Evolutionary conservation across 2,329 filamentous ascomycete species (phyloP).

Genomic region (Verticillium albo-atrum): DNA sequence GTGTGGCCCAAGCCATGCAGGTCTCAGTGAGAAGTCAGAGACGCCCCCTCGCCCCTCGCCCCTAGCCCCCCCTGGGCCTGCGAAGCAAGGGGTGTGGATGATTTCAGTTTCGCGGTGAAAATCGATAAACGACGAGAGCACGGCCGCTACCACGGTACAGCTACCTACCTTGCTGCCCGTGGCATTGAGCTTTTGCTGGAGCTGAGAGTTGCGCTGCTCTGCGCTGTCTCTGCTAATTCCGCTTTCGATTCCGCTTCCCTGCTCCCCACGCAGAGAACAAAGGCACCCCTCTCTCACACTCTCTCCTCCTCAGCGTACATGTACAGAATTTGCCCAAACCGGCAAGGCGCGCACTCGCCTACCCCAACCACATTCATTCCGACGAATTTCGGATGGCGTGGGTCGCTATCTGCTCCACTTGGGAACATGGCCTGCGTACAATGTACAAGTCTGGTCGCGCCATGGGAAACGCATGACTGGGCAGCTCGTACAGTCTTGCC

Average conservation of each 20-base stretch:
- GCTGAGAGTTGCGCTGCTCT: neutral
- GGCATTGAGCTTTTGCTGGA: neutral
- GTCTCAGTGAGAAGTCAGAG: neutral
- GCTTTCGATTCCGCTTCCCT: neutral
- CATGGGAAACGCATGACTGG: neutral
- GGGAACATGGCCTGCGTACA: neutral
- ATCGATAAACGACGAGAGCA: neutral
- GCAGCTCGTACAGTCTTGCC: neutral
- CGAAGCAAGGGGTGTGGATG: neutral
- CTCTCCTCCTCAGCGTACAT: no score
- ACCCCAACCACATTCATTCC: neutral
- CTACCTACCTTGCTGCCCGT: neutral
- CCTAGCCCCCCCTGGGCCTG: neutral
- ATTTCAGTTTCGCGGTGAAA: neutral
- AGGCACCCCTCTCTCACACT: neutral
- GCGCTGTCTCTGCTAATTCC: neutral
- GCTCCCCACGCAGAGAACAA: neutral
- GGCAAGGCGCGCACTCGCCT: neutral
- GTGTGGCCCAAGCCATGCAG: neutral
- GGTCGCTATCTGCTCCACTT: neutral
- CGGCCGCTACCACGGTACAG: no score
- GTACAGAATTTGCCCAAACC: neutral
- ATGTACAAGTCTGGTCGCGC: neutral
- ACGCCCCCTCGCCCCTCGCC: neutral
- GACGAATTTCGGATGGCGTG: neutral